phyloP scores from a whole-genome alignment of 768 basidiomycete genomes.

The Tulasnella sp. region DNA sequence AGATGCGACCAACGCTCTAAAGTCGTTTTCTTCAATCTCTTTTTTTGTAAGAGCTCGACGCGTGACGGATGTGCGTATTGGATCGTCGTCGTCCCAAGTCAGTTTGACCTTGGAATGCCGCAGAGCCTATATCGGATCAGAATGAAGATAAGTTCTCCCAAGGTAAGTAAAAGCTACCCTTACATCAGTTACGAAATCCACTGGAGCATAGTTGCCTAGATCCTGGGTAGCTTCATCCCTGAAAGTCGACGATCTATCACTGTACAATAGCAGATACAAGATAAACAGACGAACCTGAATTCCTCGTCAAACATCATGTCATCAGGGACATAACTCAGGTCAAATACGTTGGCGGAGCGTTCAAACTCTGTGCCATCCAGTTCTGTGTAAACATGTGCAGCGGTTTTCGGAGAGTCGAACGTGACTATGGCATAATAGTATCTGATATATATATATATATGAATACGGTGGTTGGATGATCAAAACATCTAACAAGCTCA shows the following conservation, averaged over 20 bases:
- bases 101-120: conserved; percentile 96
- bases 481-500: conserved; percentile 28
- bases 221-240: conserved; percentile 80
- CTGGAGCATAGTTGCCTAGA: conserved; percentile 45
- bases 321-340: conserved; percentile 86
- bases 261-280: not conserved
- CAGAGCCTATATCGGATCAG: conserved; percentile 48
- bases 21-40: conserved; percentile 87
- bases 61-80: conserved; percentile 67
- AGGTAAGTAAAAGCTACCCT: conserved; percentile 23
- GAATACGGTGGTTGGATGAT: not conserved
- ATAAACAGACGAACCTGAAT: conserved; percentile 38
- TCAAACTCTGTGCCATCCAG: conserved; percentile 93
- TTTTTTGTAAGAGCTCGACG: conserved; percentile 64
- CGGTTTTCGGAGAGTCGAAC: conserved; percentile 66
- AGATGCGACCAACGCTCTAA: conserved; percentile 63
- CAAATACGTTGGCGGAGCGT: conserved; percentile 89
- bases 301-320: conserved; percentile 75
- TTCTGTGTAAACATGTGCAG: conserved; percentile 68
- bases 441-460: conserved; percentile 30
- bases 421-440: conserved; percentile 94
- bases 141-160: not conserved
- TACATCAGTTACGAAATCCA: conserved; percentile 90
- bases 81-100: conserved; percentile 97
- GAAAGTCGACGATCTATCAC: not conserved